These are phyloP conservation scores for Didymella pomorum DNA, from an alignment of 2,329 filamentous ascomycete species.

Conservation along the genomic window DNA sequence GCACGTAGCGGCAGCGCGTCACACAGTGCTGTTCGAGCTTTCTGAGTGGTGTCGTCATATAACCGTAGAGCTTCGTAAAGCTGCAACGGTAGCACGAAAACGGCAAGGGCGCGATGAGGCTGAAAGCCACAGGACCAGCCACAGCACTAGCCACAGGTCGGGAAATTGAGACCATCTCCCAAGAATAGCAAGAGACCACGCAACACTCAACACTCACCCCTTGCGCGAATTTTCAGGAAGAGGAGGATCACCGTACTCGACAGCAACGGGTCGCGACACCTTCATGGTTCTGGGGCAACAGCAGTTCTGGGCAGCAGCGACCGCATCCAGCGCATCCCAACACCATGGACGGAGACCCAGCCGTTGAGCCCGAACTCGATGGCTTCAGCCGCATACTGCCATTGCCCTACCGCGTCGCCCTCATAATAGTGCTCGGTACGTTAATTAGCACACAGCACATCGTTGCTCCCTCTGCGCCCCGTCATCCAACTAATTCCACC, in stretches of 20 bases:
- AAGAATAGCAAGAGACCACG: conserved; percentile 44
- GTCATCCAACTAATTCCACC: neutral
- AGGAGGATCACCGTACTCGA: neutral
- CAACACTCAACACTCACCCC: conserved; percentile 28
- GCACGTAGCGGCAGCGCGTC: conserved; percentile 11
- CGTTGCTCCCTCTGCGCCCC: neutral
- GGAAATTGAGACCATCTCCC: too few species aligned
- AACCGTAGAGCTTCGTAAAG: conserved; percentile 12
- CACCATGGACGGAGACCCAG: conserved; percentile 75
- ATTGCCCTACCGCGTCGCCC: conserved; percentile 85
- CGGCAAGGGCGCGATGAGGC: neutral
- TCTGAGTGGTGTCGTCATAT: conserved; percentile 20
- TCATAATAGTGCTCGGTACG: conserved; percentile 84
- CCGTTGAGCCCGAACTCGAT: conserved; percentile 75
- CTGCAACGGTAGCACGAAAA: neutral
- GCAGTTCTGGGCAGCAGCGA: conserved; percentile 34
- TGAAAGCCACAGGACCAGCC: neutral
- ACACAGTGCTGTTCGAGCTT: conserved; percentile 10
- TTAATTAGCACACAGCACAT: neutral
- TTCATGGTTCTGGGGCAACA: conserved; percentile 33
- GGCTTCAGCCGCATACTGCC: conserved; percentile 87
- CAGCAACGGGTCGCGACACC: conserved; percentile 2
- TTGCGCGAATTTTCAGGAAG: conserved; percentile 25
- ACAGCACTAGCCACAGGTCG: too few species aligned
- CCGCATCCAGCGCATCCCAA: conserved; percentile 28